phyloP scores from a whole-genome alignment of 768 basidiomycete species.

The Amanita subjunquillea region DNA sequence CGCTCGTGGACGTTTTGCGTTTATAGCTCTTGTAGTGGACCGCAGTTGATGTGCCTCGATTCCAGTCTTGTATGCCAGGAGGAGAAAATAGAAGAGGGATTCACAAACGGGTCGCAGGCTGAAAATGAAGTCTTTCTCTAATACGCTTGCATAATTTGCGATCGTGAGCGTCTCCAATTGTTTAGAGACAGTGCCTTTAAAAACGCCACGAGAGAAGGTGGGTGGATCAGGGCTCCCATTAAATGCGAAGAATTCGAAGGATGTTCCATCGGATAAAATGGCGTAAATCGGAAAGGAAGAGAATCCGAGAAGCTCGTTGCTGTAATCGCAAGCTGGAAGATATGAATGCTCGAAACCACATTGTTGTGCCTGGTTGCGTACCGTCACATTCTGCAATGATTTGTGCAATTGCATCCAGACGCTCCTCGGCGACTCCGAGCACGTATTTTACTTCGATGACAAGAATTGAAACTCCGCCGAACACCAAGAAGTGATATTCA shows the following conservation, averaged over 20 bases:
- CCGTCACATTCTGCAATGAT: slow-evolving; percentile 7
- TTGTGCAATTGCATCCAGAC: slow-evolving; percentile 9
- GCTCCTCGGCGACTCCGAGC: not conserved
- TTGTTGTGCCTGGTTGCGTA: no score
- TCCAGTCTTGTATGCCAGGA: not conserved
- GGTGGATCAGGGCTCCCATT: not conserved
- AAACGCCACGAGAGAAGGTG: not conserved
- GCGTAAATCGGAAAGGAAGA: slow-evolving; percentile 5
- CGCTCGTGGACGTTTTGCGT: slow-evolving; percentile 1
- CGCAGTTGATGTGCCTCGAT: no score
- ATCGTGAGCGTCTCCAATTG: not conserved
- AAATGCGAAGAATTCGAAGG: slow-evolving; percentile 9
- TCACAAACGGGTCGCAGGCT: not conserved
- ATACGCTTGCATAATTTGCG: no score
- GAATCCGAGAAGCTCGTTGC: no score
- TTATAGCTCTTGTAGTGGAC: no score
- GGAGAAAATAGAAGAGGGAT: not conserved
- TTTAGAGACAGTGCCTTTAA: no score
- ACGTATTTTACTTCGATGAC: slow-evolving; percentile 3
- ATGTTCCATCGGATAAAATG: slow-evolving; percentile 5
- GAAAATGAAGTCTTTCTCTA: not conserved
- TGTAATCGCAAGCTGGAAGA: slow-evolving; percentile 6
- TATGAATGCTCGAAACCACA: not conserved
- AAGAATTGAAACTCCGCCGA: not conserved
- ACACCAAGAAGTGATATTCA: slow-evolving; percentile 5